Base-by-base conservation (phyloP, 2,329 filamentous ascomycete genomes). In the Exophiala sideris region DNA sequence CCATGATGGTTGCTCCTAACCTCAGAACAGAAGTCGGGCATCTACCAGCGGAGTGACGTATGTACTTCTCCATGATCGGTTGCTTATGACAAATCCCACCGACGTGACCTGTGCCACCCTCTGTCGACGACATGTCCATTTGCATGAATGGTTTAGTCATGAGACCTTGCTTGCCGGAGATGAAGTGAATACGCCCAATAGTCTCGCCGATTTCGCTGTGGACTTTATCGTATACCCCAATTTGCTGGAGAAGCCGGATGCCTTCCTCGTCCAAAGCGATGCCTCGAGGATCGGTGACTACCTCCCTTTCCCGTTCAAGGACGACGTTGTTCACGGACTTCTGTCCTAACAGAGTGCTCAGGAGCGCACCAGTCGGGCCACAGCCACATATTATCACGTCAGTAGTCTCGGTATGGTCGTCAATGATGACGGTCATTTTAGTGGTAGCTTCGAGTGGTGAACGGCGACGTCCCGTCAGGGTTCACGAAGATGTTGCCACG, bases 201-300 rank as follows among this genome's bases (percentile, higher is more conserved):
- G 10, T 42, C 14, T 36, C 59, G 1, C 67, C 67, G 18, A 70
- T 68, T 8, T 68, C 58, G 1, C 53, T 59, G 47, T 64, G 65
- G 1, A 69, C 56, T 9, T 52, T 48, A 20, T 62, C 51, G 33
- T 69, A 69, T 11, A 69, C 47, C 3, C 67, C 68, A 10, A 67
- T 18, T 2, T 62, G 65, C 42, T 70, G 68, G 1, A 69, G 35
- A 9, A 62, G 50, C 6, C 67, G 62, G 41, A 70, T 68, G 0
- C 67, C 67, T 40, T 70, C 68, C 39, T 70, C 66, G 34, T 70
- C 66, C 4, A 70, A 52, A 6, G 63, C 64, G n/a, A 70, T 69
- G 3, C 66, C 68, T 18, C 67, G 57, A 1, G 68, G 67, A 47
- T 71, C 68, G 2, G 65, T 65, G 1, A 63, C 67, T 11, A 70